Conservation (phyloP, 257 asterid genomes). For the Lycium ferocissimum region DNA sequence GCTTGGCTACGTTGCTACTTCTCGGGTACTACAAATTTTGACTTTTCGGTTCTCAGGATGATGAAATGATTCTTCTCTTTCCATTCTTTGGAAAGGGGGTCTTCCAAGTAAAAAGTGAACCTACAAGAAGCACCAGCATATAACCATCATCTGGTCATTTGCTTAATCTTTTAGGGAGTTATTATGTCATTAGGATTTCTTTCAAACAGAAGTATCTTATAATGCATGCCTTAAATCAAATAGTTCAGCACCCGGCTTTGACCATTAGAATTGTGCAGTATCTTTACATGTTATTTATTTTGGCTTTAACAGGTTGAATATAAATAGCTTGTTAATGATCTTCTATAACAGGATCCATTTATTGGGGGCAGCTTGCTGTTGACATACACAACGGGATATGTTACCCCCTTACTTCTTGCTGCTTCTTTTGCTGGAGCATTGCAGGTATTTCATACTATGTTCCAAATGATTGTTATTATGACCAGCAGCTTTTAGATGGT, state of each 20-base stretch:
- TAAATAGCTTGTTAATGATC: slow-evolving; percentile 10
- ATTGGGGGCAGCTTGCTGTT: slow-evolving; percentile 87
- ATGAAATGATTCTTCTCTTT: slow-evolving; percentile 13
- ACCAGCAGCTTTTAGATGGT: background rate
- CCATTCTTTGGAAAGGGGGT: background rate
- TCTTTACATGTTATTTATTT: background rate
- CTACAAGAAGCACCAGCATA: background rate
- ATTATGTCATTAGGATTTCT: background rate
- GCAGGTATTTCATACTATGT: slow-evolving; percentile 58
- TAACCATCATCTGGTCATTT: background rate
- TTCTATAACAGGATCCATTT: slow-evolving; percentile 68
- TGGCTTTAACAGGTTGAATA: background rate
- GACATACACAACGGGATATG: slow-evolving; percentile 94
- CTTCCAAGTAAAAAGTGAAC: slow-evolving; percentile 5
- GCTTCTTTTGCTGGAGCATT: slow-evolving; percentile 98
- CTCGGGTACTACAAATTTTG: slow-evolving; percentile 61
- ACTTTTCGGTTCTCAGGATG: background rate
- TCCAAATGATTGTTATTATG: slow-evolving; percentile 9
- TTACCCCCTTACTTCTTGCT: slow-evolving; percentile 93
- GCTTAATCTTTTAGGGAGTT: background rate
- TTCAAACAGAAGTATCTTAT: background rate
- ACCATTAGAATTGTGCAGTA: background rate
- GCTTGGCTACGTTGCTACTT: slow-evolving; percentile 94
- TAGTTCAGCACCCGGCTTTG: background rate
- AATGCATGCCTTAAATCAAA: slow-evolving; percentile 1